These are phyloP conservation scores for Candida buenavistaensis DNA, from an alignment of 1,139 yeast species.

Conservation along the genomic window DNA sequence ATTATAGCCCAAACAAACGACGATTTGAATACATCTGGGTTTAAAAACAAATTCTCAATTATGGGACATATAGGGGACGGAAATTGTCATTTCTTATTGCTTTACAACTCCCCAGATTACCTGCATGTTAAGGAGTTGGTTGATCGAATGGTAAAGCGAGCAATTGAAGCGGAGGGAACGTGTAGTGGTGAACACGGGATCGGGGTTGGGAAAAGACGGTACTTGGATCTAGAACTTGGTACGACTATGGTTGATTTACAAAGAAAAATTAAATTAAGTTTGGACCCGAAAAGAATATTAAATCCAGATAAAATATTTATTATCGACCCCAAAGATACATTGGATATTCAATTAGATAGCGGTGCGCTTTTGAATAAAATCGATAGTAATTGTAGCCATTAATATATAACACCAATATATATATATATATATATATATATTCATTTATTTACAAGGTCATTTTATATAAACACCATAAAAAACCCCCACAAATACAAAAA, in stretches of 20 bases:
- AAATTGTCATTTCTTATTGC: slow-evolving; percentile 53
- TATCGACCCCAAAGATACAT: slow-evolving; percentile 33
- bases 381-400: slow-evolving; percentile 1
- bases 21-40: slow-evolving; percentile 42
- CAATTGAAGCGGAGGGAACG: slow-evolving; percentile 43
- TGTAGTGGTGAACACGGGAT: slow-evolving; percentile 50
- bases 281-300: slow-evolving; percentile 43
- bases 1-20: slow-evolving; percentile 51
- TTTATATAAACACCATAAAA: not conserved
- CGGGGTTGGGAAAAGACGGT: slow-evolving; percentile 43
- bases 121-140: slow-evolving; percentile 34
- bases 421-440: not conserved
- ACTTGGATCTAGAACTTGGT: slow-evolving; percentile 38
- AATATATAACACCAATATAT: not conserved
- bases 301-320: slow-evolving; percentile 45
- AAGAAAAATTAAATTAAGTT: slow-evolving; percentile 39
- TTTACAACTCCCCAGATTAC: slow-evolving; percentile 47
- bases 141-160: slow-evolving; percentile 50
- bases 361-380: slow-evolving; percentile 16
- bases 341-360: slow-evolving; percentile 29
- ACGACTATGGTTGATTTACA: slow-evolving; percentile 36
- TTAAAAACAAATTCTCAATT: slow-evolving; percentile 40
- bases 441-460: slow-evolving; percentile 2
- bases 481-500: no score
- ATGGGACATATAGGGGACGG: slow-evolving; percentile 67